Conservation (phyloP, 2,329 filamentous ascomycete species). For the Aspergillus sp. region DNA sequence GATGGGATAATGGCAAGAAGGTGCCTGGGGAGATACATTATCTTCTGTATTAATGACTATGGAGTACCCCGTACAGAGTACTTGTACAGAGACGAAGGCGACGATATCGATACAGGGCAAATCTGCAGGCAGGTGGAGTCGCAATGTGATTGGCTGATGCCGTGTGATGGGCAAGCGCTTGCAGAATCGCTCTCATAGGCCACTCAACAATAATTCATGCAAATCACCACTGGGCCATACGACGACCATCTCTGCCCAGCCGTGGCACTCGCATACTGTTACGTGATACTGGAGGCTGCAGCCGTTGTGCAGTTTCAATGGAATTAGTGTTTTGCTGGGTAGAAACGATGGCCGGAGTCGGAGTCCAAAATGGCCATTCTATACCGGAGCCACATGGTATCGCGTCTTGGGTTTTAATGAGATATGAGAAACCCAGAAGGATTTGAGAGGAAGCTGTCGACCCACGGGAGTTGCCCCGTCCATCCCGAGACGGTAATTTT, state of each 20-base stretch:
- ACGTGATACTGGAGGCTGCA: too few species aligned
- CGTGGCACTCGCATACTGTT: too few species aligned
- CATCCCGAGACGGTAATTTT: too few species aligned
- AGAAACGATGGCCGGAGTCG: neutral
- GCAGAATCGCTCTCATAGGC: slow-evolving; percentile 22
- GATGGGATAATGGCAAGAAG: neutral
- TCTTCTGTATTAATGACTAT: too few species aligned
- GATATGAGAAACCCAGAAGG: slow-evolving; percentile 9
- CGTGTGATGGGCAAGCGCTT: slow-evolving; percentile 24
- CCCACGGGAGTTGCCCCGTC: neutral
- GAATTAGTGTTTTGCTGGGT: neutral
- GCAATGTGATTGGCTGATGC: slow-evolving; percentile 1
- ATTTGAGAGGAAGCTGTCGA: neutral
- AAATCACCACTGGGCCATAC: slow-evolving; percentile 9
- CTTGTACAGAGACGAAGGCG: too few species aligned
- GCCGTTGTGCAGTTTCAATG: neutral
- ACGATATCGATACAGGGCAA: too few species aligned
- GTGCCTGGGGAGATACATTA: too few species aligned
- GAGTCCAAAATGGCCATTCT: neutral
- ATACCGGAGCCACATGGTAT: slow-evolving; percentile 13
- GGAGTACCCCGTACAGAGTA: too few species aligned
- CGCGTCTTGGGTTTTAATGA: slow-evolving; percentile 1
- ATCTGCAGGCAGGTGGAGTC: neutral
- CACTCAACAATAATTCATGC: neutral
- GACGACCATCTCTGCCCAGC: neutral